Evolutionary conservation across 768 basidiomycete species (phyloP).

Genomic region (Cubamyces sp.): DNA sequence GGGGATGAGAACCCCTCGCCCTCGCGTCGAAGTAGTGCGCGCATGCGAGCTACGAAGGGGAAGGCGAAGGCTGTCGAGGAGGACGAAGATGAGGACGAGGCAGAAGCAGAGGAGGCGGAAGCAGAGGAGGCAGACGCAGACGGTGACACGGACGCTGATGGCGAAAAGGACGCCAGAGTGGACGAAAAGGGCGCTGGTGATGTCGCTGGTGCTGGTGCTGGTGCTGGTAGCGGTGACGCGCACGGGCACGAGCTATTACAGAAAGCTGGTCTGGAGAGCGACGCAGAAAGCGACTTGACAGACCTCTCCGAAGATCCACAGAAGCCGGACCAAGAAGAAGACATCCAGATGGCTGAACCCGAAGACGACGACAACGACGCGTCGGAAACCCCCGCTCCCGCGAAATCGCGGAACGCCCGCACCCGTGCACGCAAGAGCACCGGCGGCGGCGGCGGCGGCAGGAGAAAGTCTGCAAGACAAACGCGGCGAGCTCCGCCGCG

Average conservation of each 20-base stretch:
- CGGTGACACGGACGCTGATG: conserved; percentile 12
- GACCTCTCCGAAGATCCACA: conserved; percentile 57
- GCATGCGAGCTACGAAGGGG: conserved; percentile 21
- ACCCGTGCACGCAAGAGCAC: conserved; percentile 1
- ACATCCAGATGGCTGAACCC: conserved; percentile 26
- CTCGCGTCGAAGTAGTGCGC: conserved; percentile 6
- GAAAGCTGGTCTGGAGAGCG: conserved; percentile 64
- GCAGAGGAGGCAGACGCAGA: conserved; percentile 19
- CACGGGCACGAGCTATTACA: conserved; percentile 17
- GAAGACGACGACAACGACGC: background rate
- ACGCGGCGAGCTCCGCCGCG: conserved; percentile 2
- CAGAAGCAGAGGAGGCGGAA: conserved; percentile 27
- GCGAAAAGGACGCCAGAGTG: conserved; percentile 16
- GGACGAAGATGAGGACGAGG: conserved; percentile 27
- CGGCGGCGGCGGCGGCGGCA: background rate
- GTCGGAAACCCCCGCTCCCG: conserved; percentile 4
- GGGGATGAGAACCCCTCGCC: conserved; percentile 18
- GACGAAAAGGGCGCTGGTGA: conserved; percentile 30
- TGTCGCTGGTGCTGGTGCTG: background rate
- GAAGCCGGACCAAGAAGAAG: conserved; percentile 33
- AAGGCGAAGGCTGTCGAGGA: conserved; percentile 27
- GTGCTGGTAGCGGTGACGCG: conserved; percentile 1
- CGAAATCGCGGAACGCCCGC: background rate
- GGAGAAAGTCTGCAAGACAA: conserved; percentile 5
- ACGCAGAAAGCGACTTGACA: conserved; percentile 74